Evolutionary conservation across 1,139 yeast species (phyloP).

Genomic region (Geotrichum candidum): DNA sequence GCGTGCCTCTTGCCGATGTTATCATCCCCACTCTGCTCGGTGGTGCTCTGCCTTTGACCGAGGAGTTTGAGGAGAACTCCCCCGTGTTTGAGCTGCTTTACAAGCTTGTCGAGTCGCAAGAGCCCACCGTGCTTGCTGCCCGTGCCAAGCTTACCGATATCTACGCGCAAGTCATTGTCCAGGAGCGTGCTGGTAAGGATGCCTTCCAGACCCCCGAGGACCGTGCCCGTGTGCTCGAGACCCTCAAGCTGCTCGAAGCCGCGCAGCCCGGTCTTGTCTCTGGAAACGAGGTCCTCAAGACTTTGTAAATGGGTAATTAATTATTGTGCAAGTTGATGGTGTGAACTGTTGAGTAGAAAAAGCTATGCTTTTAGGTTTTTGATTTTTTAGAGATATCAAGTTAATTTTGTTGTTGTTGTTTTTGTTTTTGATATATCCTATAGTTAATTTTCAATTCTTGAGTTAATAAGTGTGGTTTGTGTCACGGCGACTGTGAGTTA

Average conservation of each 20-base stretch:
- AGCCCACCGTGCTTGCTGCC: conserved; percentile 49
- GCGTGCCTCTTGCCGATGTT: conserved; percentile 76
- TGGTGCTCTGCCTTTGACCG: conserved; percentile 74
- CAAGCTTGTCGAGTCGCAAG: conserved; percentile 60
- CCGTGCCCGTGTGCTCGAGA: conserved; percentile 54
- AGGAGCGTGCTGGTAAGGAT: conserved; percentile 58
- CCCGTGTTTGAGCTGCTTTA: conserved; percentile 80
- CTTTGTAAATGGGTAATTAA: not conserved
- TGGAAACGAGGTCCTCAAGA: conserved; percentile 19
- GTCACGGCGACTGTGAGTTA: too few relatives aligned
- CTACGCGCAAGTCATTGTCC: conserved; percentile 63
- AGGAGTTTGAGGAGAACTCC: conserved; percentile 87
- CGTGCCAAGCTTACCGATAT: conserved; percentile 62
- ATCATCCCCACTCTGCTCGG: conserved; percentile 66
- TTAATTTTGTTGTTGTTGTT: too few relatives aligned
- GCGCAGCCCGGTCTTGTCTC: conserved; percentile 47
- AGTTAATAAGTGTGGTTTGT: too few relatives aligned
- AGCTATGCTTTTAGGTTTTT: too few relatives aligned
- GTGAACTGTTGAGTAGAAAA: too few relatives aligned
- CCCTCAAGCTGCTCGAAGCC: conserved; percentile 67
- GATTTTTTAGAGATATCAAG: too few relatives aligned
- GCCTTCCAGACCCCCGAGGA: conserved; percentile 48
- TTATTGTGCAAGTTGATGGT: too few relatives aligned
- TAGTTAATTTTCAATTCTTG: too few relatives aligned
- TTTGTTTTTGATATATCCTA: too few relatives aligned